Evolutionary conservation across 495 filamentous ascomycete species (phyloP), one percentile per base, ranked within the genome.

Genomic region (Neurospora sp.): DNA sequence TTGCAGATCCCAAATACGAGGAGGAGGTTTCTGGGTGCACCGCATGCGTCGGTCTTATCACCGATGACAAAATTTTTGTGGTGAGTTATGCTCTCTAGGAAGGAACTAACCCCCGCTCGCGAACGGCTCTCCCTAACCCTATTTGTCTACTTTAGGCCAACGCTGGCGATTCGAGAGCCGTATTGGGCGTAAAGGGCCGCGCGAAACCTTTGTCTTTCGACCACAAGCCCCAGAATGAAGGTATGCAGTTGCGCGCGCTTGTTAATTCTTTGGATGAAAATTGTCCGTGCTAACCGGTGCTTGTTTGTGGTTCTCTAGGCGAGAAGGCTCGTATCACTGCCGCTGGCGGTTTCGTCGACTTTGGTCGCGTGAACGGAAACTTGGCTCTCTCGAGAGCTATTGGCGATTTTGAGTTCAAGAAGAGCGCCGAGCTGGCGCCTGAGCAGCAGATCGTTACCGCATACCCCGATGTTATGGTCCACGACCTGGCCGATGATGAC

Each of bases 371-470:
- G 75, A 99, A 99, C 81, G 96, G 96, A 76, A 99, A 99, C 80
- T 89, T 99, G 69, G 96, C 96, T n/a, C 87, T 99, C 45, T 98
- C 96, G 69, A 91, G 96, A 79, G 96, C 96, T 75, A 98, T 99
- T 78, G 96, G 96, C 75, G 96, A 99, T 84, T 99, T 99, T 79
- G 96, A 99, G 81, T 99, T 99, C 88, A 99, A 99, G 89, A 98
- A 98, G 87, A 97, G 95, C 82, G 92, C 94, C 73, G 94, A 97
- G 76, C 89, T 99, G 61, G 90, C 94, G 10, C 96, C 96, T 40
- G 96, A 99, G 79, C 92, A 97, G 80, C 96, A 99, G 81, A 98
- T 99, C 48, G 96, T 99, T 16, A 99, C 96, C 7, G 96, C 96
- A 9, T 98, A 90, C 81, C 96, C 96, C 16, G 96, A 99, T 81